Evolutionary conservation across 371 early-diverging fungal genomes (phyloP).

Genomic region (Syncephalastrum racemosum): DNA sequence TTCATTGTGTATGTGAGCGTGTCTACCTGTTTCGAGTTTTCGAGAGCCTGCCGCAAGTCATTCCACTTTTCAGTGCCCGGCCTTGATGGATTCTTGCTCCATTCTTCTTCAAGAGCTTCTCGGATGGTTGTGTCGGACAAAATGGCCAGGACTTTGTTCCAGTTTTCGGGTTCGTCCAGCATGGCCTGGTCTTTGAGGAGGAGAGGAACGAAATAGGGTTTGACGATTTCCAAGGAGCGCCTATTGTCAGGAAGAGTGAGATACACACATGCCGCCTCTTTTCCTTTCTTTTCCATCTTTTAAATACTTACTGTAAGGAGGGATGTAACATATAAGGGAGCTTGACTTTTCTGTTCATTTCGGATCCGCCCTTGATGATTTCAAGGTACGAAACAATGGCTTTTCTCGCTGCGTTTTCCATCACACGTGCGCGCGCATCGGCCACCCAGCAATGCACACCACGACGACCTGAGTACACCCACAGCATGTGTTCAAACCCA

Average conservation of each 20-base stretch:
- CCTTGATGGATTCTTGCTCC: conserved; percentile 44
- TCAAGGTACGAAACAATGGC: conserved; percentile 88
- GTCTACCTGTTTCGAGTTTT: conserved; percentile 7
- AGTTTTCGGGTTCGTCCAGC: conserved; percentile 58
- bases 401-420: conserved; percentile 77
- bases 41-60: conserved; percentile 34
- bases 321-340: conserved; percentile 62
- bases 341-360: conserved; percentile 69
- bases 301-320: conserved; percentile 52
- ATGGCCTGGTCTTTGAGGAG: conserved; percentile 74
- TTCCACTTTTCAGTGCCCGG: conserved; percentile 64
- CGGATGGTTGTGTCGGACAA: conserved; percentile 69
- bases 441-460: conserved; percentile 99
- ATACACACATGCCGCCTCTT: background rate
- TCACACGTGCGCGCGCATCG: conserved; percentile 83
- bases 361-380: conserved; percentile 83
- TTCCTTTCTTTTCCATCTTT: background rate
- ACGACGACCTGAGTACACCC: conserved; percentile 98
- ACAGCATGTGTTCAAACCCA: conserved; percentile 92
- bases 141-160: conserved; percentile 73
- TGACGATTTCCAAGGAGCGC: conserved; percentile 61
- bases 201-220: conserved; percentile 65
- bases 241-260: conserved; percentile 26
- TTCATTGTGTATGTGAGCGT: too few species aligned
- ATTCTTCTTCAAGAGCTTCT: conserved; percentile 44